Percentiles rank a stretch among this genome's conserved stretches.
phyloP scores from a whole-genome alignment of 2,329 filamentous ascomycete genomes.

The Neobulgaria alba region DNA sequence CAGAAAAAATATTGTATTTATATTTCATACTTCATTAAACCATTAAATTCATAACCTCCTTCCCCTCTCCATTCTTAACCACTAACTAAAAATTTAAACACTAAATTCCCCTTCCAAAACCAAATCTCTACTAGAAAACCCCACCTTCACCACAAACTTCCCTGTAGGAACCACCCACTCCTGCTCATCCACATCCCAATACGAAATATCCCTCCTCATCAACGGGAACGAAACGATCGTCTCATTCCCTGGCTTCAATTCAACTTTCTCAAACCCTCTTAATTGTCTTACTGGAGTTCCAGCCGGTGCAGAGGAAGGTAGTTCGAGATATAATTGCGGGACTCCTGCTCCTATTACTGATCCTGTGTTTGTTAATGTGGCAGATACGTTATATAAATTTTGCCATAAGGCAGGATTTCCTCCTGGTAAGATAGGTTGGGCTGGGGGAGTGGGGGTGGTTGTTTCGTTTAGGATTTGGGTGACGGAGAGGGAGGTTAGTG shows the following conservation, averaged over 20 bases:
- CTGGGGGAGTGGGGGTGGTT: constrained; percentile 28
- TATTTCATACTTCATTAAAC: too few species aligned
- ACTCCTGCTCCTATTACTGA: constrained; percentile 53
- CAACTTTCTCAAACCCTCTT: constrained; percentile 52
- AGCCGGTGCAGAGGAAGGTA: constrained; percentile 5
- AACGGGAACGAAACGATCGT: constrained; percentile 40
- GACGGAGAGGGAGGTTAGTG: constrained; percentile 48
- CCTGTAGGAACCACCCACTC: constrained; percentile 40
- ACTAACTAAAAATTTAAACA: too few species aligned
- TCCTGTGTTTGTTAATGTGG: constrained; percentile 56
- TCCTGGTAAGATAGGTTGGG: constrained; percentile 8
- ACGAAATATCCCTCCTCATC: constrained; percentile 51
- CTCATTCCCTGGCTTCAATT: constrained; percentile 38
- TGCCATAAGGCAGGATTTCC: constrained; percentile 17
- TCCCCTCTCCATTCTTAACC: too few species aligned
- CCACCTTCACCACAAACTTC: constrained; percentile 3
- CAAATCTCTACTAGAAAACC: constrained; percentile 8
- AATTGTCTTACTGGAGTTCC: constrained; percentile 48
- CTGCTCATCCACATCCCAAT: constrained; percentile 53
- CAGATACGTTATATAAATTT: constrained; percentile 41
- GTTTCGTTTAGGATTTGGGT: not conserved
- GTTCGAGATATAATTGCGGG: constrained; percentile 48
- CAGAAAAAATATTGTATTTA: too few species aligned
- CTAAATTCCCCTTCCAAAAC: too few species aligned
- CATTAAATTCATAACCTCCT: too few species aligned